Evolutionary conservation across 352 stramenopile genomes (phyloP).

Genomic region (Elongisporangium prolatum): DNA sequence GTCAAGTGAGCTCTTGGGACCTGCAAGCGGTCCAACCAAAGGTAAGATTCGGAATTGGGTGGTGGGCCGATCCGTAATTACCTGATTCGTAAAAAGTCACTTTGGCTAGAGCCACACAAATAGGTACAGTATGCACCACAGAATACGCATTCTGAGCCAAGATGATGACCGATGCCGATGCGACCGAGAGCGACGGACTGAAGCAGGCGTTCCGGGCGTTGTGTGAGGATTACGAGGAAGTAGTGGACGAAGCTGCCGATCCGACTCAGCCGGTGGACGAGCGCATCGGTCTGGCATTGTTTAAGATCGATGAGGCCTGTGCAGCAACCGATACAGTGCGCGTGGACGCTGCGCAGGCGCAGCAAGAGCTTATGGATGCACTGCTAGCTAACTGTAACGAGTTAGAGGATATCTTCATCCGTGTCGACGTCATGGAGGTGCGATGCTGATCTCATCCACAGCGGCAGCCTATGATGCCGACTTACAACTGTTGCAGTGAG

Average conservation of each 20-base stretch:
- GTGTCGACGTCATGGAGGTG: conserved; percentile 74
- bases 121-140: background rate
- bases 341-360: conserved; percentile 39
- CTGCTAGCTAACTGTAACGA: conserved; percentile 68
- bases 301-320: conserved; percentile 79
- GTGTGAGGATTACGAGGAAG: conserved; percentile 64
- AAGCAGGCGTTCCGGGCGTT: conserved; percentile 49
- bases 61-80: conserved; percentile 2
- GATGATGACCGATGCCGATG: conserved; percentile 10
- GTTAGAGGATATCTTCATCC: conserved; percentile 75
- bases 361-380: conserved; percentile 44
- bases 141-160: background rate
- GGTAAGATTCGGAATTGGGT: background rate
- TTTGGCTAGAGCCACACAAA: background rate
- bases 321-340: conserved; percentile 43
- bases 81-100: background rate
- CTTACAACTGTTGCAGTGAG: too few species aligned
- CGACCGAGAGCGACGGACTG: conserved; percentile 13
- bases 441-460: background rate
- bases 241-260: conserved; percentile 57
- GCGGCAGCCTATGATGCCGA: too few species aligned
- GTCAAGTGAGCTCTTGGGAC: background rate
- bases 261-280: conserved; percentile 55
- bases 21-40: background rate
- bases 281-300: conserved; percentile 67